Evolutionary conservation across 1,284 basidiomycete species (phyloP).

Genomic region (Melampsora larici-populina): DNA sequence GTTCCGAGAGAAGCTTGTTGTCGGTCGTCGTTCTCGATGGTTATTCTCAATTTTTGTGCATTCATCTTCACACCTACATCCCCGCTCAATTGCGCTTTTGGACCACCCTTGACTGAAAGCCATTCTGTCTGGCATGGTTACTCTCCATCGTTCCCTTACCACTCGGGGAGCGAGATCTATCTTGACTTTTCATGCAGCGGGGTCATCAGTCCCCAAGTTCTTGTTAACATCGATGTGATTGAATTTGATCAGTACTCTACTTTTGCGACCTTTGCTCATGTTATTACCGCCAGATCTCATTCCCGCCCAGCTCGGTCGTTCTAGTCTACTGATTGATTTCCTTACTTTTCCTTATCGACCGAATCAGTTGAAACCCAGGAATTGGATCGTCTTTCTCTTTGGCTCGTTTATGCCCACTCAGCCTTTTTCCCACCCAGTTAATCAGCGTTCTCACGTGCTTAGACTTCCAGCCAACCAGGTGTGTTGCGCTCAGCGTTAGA

Average conservation of each 20-base stretch:
- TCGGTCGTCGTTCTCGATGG: too few species aligned
- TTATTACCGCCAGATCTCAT: not conserved
- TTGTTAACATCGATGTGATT: not conserved
- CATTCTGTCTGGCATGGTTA: not conserved
- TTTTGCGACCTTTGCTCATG: not conserved
- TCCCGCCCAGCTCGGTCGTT: not conserved
- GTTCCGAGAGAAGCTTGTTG: too few species aligned
- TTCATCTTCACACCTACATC: too few species aligned
- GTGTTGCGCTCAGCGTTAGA: conserved; percentile 1
- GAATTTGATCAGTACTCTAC: not conserved
- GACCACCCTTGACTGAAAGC: too few species aligned
- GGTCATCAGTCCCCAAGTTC: not conserved
- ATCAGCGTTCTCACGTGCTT: not conserved
- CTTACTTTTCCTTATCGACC: not conserved
- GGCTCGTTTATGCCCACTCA: not conserved
- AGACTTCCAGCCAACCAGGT: not conserved
- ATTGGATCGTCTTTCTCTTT: not conserved
- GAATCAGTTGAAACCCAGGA: not conserved
- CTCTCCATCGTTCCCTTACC: not conserved
- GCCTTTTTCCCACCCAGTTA: not conserved
- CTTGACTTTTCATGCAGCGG: not conserved
- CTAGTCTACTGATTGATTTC: conserved; percentile 4
- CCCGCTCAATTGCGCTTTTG: too few species aligned
- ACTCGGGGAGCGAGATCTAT: not conserved
- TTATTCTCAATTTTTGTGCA: too few species aligned